These are phyloP conservation scores for Sisymbrium altissimum DNA, from an alignment of 345 rosid genomes.

Conservation along the genomic window DNA sequence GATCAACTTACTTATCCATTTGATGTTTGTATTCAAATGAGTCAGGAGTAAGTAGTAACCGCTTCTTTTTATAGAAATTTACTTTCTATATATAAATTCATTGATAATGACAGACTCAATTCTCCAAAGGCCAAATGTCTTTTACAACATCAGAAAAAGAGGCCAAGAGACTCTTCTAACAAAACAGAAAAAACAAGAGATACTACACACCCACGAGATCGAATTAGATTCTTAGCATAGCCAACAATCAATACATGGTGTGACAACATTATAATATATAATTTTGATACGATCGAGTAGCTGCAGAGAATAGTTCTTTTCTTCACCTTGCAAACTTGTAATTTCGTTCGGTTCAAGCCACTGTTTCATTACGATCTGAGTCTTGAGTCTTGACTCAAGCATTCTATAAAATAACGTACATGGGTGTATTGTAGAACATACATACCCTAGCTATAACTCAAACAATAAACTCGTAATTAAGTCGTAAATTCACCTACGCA, in stretches of 20 bases:
- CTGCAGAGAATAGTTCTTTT: conserved; percentile 26
- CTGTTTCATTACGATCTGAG: conserved; percentile 4
- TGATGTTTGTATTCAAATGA: not conserved
- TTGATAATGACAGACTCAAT: not conserved
- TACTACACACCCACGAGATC: not conserved
- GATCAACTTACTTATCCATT: conserved; percentile 9
- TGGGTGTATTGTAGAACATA: not conserved
- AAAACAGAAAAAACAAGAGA: not conserved
- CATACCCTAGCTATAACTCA: not conserved
- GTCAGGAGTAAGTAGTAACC: not conserved
- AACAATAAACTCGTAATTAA: not conserved
- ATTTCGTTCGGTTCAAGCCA: conserved; percentile 16
- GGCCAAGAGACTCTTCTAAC: not conserved
- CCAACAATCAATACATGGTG: conserved; percentile 17
- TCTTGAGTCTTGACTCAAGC: not conserved
- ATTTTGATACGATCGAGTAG: conserved; percentile 11
- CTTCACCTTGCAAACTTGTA: conserved; percentile 21
- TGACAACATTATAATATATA: conserved; percentile 7
- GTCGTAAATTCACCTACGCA: not conserved
- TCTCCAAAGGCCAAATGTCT: conserved; percentile 25
- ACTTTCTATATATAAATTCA: not conserved
- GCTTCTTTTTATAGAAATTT: not conserved
- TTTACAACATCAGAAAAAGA: not conserved
- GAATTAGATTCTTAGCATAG: conserved; percentile 32
- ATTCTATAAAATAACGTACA: conserved; percentile 8